These are phyloP conservation scores for Nemania sp. DNA, from an alignment of 2,329 filamentous ascomycete species.

Conservation along the genomic window DNA sequence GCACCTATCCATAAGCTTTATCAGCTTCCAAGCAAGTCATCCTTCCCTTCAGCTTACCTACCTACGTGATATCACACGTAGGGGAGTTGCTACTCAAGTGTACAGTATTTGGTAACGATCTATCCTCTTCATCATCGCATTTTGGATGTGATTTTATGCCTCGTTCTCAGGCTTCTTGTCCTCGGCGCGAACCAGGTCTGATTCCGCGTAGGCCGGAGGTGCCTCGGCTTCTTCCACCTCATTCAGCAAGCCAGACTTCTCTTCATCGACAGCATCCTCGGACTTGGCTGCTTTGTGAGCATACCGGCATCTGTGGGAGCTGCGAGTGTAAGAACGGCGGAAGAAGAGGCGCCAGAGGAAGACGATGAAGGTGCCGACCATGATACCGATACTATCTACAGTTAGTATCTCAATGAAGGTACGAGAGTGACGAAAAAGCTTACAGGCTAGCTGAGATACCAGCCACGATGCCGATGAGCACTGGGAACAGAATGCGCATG, in stretches of 20 bases:
- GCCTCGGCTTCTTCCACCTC: slow-evolving; percentile 41
- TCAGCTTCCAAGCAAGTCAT: not conserved
- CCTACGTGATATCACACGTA: slow-evolving; percentile 9
- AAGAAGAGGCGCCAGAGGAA: slow-evolving; percentile 61
- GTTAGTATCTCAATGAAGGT: slow-evolving; percentile 36
- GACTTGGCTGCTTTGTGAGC: slow-evolving; percentile 41
- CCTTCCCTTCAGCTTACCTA: not conserved
- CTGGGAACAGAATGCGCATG: slow-evolving; percentile 67
- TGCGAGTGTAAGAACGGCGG: slow-evolving; percentile 49
- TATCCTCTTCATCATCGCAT: not conserved
- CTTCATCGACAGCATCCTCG: slow-evolving; percentile 49
- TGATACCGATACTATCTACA: slow-evolving; percentile 61
- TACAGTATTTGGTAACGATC: not conserved
- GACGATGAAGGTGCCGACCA: slow-evolving; percentile 65
- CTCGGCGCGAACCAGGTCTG: slow-evolving; percentile 30
- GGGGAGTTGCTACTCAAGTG: not conserved
- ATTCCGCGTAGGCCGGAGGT: slow-evolving; percentile 39
- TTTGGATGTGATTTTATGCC: slow-evolving; percentile 22
- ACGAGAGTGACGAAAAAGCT: slow-evolving; percentile 35
- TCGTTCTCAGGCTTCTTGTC: slow-evolving; percentile 39
- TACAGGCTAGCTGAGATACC: slow-evolving; percentile 70
- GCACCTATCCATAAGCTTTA: not conserved
- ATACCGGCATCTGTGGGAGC: slow-evolving; percentile 41
- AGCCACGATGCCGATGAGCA: slow-evolving; percentile 69
- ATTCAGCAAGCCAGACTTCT: slow-evolving; percentile 57